These are phyloP conservation scores for Bromus sterilis DNA, from an alignment of 176 grass and related monocot genomes.

Conservation along the genomic window DNA sequence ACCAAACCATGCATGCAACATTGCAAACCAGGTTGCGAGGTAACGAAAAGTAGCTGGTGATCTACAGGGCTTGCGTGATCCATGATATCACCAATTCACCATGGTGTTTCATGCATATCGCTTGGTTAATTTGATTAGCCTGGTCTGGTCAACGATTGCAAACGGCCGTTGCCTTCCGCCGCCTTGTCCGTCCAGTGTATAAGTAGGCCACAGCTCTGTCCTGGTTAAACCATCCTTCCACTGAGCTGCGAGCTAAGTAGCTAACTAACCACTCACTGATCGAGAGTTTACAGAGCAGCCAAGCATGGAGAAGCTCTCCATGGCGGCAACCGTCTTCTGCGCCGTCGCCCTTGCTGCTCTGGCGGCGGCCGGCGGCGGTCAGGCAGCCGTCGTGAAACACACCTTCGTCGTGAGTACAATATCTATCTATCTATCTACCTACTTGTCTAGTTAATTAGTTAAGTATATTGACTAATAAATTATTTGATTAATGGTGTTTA, in stretches of 20 bases:
- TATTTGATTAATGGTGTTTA: background rate
- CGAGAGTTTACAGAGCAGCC: background rate
- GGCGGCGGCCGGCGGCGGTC: background rate
- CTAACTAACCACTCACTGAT: background rate
- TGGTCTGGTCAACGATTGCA: too few relatives aligned
- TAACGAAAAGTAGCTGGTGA: too few relatives aligned
- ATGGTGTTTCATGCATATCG: background rate
- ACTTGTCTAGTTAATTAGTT: background rate
- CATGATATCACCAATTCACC: too few relatives aligned
- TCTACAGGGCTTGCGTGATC: too few relatives aligned
- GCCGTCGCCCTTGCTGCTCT: background rate
- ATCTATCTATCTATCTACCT: background rate
- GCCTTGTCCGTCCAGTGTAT: too few relatives aligned
- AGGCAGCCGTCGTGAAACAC: constrained; percentile 8
- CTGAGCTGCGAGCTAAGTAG: background rate
- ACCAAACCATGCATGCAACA: too few relatives aligned
- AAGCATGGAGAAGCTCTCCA: constrained; percentile 2
- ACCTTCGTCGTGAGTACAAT: constrained; percentile 1
- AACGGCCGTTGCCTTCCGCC: too few relatives aligned
- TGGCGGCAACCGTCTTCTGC: background rate
- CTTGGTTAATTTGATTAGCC: too few relatives aligned
- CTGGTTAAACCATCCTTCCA: too few relatives aligned
- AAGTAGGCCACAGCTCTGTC: too few relatives aligned
- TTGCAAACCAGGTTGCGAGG: too few relatives aligned
- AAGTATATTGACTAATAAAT: background rate